Percentiles rank a stretch among this genome's conserved stretches.
Conservation (phyloP, 345 rosid genomes). For the Pugionium dolabratum region DNA sequence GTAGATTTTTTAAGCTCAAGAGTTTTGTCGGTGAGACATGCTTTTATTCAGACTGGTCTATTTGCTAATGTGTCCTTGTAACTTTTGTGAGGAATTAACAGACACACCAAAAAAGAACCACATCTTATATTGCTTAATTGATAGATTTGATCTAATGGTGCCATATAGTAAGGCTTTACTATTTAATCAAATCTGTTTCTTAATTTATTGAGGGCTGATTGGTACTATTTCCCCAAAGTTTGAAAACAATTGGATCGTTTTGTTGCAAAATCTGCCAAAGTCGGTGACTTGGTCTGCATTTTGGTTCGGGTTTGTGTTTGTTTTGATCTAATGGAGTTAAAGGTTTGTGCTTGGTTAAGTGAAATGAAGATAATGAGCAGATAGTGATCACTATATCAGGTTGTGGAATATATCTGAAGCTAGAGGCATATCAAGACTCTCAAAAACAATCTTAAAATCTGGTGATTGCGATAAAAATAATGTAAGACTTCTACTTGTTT, state of each 20-base stretch:
- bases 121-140: not conserved
- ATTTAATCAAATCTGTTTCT: conserved; percentile 3
- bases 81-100: not conserved
- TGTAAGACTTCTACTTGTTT: conserved; percentile 12
- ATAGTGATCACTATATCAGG: conserved; percentile 33
- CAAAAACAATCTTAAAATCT: conserved; percentile 24
- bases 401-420: conserved; percentile 48
- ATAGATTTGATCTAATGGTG: conserved; percentile 13
- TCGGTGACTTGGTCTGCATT: conserved; percentile 1
- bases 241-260: not conserved
- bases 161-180: not conserved
- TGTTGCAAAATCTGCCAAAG: not conserved
- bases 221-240: not conserved
- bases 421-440: conserved; percentile 27
- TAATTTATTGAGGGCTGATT: not conserved
- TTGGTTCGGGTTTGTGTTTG: conserved; percentile 5
- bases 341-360: not conserved
- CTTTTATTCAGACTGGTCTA: conserved; percentile 11
- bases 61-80: conserved; percentile 18
- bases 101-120: not conserved
- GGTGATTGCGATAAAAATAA: not conserved
- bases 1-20: conserved; percentile 9
- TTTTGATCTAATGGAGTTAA: not conserved
- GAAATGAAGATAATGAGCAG: not conserved
- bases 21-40: conserved; percentile 35